Evolutionary conservation across 768 basidiomycete genomes (phyloP).

Genomic region (Rhizopogon vinicolor): DNA sequence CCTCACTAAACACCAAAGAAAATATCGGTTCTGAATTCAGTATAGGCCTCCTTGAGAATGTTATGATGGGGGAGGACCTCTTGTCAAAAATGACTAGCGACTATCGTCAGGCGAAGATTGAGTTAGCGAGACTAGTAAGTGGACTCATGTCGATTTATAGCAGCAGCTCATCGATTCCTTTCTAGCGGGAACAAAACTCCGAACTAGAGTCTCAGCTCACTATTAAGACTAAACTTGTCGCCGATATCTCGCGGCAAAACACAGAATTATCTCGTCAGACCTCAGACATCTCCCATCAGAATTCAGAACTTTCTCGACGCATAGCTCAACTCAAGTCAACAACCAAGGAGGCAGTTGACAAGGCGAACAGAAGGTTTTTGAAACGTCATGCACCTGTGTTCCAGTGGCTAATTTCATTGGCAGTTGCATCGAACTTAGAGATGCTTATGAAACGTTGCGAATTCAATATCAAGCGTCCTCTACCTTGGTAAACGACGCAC

Average conservation of each 20-base stretch:
- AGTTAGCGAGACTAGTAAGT: conserved; percentile 11
- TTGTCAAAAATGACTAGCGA: not conserved
- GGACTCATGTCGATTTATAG: not conserved
- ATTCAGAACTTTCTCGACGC: not conserved
- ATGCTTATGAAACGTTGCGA: conserved; percentile 23
- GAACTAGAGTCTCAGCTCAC: conserved; percentile 16
- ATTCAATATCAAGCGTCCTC: conserved; percentile 17
- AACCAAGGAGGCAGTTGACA: conserved; percentile 13
- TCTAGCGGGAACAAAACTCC: conserved; percentile 15
- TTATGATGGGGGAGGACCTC: not conserved
- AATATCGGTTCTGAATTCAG: not conserved
- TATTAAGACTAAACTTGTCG: conserved; percentile 10
- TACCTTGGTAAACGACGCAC: conserved; percentile 18
- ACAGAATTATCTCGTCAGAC: conserved; percentile 3
- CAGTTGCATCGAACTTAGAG: conserved; percentile 28
- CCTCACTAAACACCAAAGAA: conserved; percentile 4
- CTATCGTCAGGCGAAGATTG: conserved; percentile 5
- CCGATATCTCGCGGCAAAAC: conserved; percentile 9
- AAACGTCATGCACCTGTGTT: not conserved
- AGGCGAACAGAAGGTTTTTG: conserved; percentile 15
- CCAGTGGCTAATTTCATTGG: not conserved
- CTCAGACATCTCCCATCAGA: not conserved
- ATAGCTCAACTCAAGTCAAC: not conserved
- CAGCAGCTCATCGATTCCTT: not conserved
- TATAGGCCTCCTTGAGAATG: not conserved